Evolutionary conservation across 2,329 filamentous ascomycete genomes (phyloP), one percentile per base, ranked within the genome.

Genomic region (Orbilia quercus): DNA sequence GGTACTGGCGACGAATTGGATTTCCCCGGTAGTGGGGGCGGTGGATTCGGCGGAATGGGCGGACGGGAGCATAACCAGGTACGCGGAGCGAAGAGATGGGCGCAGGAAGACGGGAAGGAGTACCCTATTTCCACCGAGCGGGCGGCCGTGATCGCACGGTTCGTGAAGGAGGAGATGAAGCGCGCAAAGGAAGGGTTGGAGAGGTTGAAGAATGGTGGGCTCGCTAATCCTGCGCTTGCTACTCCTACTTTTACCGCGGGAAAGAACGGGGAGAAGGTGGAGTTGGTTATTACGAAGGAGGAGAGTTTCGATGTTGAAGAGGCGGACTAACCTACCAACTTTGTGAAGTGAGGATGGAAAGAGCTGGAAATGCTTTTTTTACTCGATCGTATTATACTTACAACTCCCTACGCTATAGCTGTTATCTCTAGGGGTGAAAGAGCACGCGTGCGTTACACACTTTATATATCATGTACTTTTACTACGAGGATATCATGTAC

Each of bases 101-200:
- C 86, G 3, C 84, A 87, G 64, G 88, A 90, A 58, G 86, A 89
- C 71, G 86, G 85, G 0, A 87, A 86, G 77, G 89, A 91, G 75
- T 90, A 90, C 79, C 86, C 87, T 1, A 87, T 91, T 75, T 84
- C 85, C 16, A 91, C 89, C 0, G 88, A 90, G 75, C 84, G 91
- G 20, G 90, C 90, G 0, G 84, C 87, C 51, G 85, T 86, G 16
- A 87, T 94, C 67, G 85, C 88, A 0, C 82, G 86, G 44, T 95
- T 91, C 91, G 85, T 94, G 20, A 81, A 81, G 53, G 84, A 89
- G 67, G 75, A 76, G 54, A 76, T 60, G 74, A 73, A 45, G 55
- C 62, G 73, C 20, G 55, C 20, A 47, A 66, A 50, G 38, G 66
- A 75, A 34, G 42, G 23, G 38, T 28, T 36, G 16, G 45, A 58